A percentile compares a stretch with the other conserved stretches of the same genome.
These are phyloP conservation scores for Verticillium alfalfae DNA, from an alignment of 2,329 filamentous ascomycete species.

Conservation along the genomic window DNA sequence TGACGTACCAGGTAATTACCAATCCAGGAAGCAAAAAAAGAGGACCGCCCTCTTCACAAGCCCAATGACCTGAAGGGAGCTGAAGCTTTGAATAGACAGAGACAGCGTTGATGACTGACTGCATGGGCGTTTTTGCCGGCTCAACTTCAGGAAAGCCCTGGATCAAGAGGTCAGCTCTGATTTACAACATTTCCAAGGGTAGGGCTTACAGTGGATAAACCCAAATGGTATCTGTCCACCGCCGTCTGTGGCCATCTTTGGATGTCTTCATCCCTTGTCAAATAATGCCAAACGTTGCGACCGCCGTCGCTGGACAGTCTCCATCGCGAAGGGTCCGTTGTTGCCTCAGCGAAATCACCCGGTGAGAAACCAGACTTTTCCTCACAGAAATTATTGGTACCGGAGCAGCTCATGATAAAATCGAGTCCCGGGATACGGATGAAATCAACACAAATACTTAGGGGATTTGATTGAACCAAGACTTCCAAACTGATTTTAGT, in stretches of 20 bases:
- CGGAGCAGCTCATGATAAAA: too few species aligned
- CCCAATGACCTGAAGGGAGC: conserved; percentile 87
- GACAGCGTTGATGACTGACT: conserved; percentile 77
- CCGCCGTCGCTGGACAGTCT: conserved; percentile 77
- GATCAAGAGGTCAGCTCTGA: not conserved
- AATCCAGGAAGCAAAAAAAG: conserved; percentile 91
- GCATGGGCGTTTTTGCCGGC: conserved; percentile 64
- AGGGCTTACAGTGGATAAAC: conserved; percentile 63
- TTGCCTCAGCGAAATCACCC: too few species aligned
- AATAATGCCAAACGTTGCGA: conserved; percentile 90
- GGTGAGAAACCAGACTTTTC: too few species aligned
- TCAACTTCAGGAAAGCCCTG: conserved; percentile 72
- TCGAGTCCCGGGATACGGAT: too few species aligned
- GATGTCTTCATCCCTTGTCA: conserved; percentile 65
- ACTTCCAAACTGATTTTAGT: too few species aligned
- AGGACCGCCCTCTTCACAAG: conserved; percentile 93
- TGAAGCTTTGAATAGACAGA: conserved; percentile 87
- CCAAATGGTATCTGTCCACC: conserved; percentile 87
- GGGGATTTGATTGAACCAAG: too few species aligned
- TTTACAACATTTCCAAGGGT: not conserved
- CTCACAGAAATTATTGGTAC: too few species aligned
- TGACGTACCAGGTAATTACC: conserved; percentile 82
- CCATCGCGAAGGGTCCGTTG: conserved; percentile 79
- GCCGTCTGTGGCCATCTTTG: conserved; percentile 78
- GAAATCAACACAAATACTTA: too few species aligned